A percentile compares a stretch with the other conserved stretches of the same genome.
phyloP scores from a whole-genome alignment of 1,284 basidiomycete genomes.

The Marasmius tenuissimus region DNA sequence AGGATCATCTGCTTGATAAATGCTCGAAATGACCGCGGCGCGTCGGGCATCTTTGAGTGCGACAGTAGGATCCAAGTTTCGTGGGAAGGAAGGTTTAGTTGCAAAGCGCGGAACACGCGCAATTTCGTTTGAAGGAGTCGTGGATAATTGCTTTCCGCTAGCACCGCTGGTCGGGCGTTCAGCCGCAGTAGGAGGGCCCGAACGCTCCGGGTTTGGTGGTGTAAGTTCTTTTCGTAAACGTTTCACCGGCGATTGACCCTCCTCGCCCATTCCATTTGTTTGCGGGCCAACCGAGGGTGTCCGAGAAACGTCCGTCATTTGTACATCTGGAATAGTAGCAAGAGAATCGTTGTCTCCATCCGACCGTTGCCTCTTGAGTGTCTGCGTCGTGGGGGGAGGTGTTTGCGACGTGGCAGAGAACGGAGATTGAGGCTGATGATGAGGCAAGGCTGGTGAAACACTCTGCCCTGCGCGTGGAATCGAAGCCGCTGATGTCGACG shows the following conservation, averaged over 20 bases:
- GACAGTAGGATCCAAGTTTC: slow-evolving; percentile 53
- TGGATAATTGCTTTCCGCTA: not conserved
- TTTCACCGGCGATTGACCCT: slow-evolving; percentile 64
- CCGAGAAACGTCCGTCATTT: slow-evolving; percentile 44
- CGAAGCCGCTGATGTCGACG: slow-evolving; percentile 60
- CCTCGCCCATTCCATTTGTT: slow-evolving; percentile 40
- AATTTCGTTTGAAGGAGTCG: slow-evolving; percentile 1
- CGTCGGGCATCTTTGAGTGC: slow-evolving; percentile 64
- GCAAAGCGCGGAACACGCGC: slow-evolving; percentile 39
- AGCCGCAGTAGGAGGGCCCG: slow-evolving; percentile 4
- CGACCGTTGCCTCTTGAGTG: slow-evolving; percentile 48
- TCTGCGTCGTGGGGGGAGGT: slow-evolving; percentile 47
- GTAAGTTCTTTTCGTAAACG: slow-evolving; percentile 59
- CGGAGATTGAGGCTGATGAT: slow-evolving; percentile 35
- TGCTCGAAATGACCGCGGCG: slow-evolving; percentile 58
- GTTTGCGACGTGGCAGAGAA: slow-evolving; percentile 54
- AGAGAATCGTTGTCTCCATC: slow-evolving; percentile 44
- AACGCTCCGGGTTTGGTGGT: slow-evolving; percentile 17
- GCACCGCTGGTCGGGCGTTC: not conserved
- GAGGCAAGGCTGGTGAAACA: slow-evolving; percentile 26
- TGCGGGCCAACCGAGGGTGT: slow-evolving; percentile 49
- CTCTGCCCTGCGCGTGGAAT: slow-evolving; percentile 17
- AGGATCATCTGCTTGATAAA: slow-evolving; percentile 71
- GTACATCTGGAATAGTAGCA: slow-evolving; percentile 43
- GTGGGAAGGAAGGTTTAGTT: slow-evolving; percentile 63